Evolutionary conservation across 495 filamentous ascomycete species (phyloP).

Genomic region (Xylaria acuta): DNA sequence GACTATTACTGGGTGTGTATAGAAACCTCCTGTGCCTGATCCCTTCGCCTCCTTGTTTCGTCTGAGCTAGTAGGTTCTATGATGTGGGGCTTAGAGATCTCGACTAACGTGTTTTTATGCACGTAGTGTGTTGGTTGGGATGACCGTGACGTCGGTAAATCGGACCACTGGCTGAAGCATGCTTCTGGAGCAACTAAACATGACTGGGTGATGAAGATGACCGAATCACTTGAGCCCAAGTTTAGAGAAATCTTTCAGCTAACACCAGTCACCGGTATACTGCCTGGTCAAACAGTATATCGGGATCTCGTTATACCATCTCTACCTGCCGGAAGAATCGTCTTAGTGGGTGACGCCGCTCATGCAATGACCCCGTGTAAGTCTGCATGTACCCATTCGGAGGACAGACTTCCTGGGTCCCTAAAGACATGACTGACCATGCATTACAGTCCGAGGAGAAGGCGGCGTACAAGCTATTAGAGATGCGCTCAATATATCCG

Average conservation of each 20-base stretch:
- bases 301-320: slow-evolving; percentile 31
- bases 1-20: slow-evolving; percentile 46
- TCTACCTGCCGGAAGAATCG: slow-evolving; percentile 49
- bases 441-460: slow-evolving; percentile 48
- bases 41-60: too few species aligned
- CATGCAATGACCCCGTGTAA: slow-evolving; percentile 70
- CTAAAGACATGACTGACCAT: background rate
- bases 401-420: background rate
- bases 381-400: slow-evolving; percentile 33
- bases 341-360: slow-evolving; percentile 64
- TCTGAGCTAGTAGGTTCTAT: too few species aligned
- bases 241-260: slow-evolving; percentile 33
- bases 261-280: slow-evolving; percentile 27
- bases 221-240: slow-evolving; percentile 27
- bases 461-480: slow-evolving; percentile 52
- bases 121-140: slow-evolving; percentile 26
- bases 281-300: slow-evolving; percentile 13
- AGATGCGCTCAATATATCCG: slow-evolving; percentile 44
- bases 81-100: too few species aligned
- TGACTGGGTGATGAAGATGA: slow-evolving; percentile 26
- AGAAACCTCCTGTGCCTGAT: too few species aligned
- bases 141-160: slow-evolving; percentile 25
- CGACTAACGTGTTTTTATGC: too few species aligned
- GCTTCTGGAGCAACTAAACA: slow-evolving; percentile 32
- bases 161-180: slow-evolving; percentile 37